Percentiles rank a stretch among this genome's conserved stretches.
Evolutionary conservation across 2,329 filamentous ascomycete species (phyloP).

Genomic region (Metarhizium sp.): DNA sequence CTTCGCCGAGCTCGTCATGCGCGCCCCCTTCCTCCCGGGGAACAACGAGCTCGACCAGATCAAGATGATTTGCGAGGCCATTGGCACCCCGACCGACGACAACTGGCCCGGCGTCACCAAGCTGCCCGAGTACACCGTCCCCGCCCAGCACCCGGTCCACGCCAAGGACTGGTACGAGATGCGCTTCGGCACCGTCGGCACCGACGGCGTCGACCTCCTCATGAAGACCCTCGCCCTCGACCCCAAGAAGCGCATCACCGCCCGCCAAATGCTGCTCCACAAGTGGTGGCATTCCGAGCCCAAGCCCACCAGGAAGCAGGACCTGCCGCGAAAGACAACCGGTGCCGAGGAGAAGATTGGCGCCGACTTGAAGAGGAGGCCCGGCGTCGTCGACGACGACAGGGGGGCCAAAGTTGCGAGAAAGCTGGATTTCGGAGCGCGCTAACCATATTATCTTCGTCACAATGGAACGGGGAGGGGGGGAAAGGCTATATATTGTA

Average conservation of each 20-base stretch:
- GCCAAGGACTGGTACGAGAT: slow-evolving; percentile 63
- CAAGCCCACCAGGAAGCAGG: slow-evolving; percentile 69
- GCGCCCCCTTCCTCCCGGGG: slow-evolving; percentile 74
- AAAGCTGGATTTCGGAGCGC: slow-evolving; percentile 66
- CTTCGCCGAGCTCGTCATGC: slow-evolving; percentile 80
- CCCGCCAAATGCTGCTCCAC: slow-evolving; percentile 69
- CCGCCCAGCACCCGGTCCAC: slow-evolving; percentile 52
- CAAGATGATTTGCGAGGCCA: slow-evolving; percentile 68
- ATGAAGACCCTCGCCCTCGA: slow-evolving; percentile 79
- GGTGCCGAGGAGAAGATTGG: slow-evolving; percentile 65
- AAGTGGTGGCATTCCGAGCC: slow-evolving; percentile 81
- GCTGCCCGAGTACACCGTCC: slow-evolving; percentile 70
- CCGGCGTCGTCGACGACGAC: slow-evolving; percentile 58
- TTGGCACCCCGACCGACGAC: slow-evolving; percentile 87
- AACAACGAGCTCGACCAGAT: slow-evolving; percentile 83
- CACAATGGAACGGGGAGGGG: too few species aligned
- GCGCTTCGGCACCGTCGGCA: slow-evolving; percentile 71
- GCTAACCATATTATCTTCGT: slow-evolving; percentile 8
- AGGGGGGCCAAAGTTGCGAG: slow-evolving; percentile 69
- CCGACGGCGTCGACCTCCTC: slow-evolving; percentile 77
- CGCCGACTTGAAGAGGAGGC: slow-evolving; percentile 67
- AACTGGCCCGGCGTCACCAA: slow-evolving; percentile 89
- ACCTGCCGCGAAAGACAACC: slow-evolving; percentile 61
- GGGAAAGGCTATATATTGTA: too few species aligned
- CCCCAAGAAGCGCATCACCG: slow-evolving; percentile 74